Percentiles rank a stretch among this genome's conserved stretches.
Evolutionary conservation across 2,329 filamentous ascomycete genomes (phyloP).

Genomic region (Calonectria honghensis): DNA sequence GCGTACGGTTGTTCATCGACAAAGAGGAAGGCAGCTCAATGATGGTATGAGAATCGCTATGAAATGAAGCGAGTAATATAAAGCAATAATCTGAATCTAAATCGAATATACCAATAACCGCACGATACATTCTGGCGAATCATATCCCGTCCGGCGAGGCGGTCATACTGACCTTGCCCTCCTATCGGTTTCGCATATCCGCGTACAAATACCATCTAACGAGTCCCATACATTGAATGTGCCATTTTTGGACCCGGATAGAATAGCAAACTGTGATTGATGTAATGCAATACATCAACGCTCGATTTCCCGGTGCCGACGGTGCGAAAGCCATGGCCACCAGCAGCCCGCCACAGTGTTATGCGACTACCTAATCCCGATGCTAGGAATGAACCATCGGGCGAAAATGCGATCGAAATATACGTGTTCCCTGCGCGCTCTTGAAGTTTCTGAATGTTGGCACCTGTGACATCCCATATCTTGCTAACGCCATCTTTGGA

Average conservation of each 20-base stretch:
- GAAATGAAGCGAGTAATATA: not conserved
- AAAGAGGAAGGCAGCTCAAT: not conserved
- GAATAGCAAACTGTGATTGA: not conserved
- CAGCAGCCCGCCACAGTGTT: not conserved
- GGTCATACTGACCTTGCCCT: not conserved
- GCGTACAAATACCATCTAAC: not conserved
- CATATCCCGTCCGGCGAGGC: not conserved
- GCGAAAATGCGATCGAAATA: conserved; percentile 2
- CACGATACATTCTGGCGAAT: not conserved
- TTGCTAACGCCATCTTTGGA: conserved; percentile 1
- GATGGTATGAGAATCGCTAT: too few species aligned
- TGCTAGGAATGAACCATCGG: not conserved
- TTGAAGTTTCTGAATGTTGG: not conserved
- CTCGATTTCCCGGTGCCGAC: not conserved
- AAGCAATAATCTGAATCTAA: not conserved
- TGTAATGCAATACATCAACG: not conserved
- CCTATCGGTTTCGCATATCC: not conserved
- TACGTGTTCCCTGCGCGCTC: not conserved
- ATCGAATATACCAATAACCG: not conserved
- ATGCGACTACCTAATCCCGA: not conserved
- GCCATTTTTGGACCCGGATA: not conserved
- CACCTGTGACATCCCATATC: conserved; percentile 6
- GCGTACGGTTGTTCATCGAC: not conserved
- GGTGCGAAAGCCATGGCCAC: not conserved
- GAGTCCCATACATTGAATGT: conserved; percentile 3